Conservation (phyloP, 2,329 filamentous ascomycete species). For the Aureobasidium sp. region DNA sequence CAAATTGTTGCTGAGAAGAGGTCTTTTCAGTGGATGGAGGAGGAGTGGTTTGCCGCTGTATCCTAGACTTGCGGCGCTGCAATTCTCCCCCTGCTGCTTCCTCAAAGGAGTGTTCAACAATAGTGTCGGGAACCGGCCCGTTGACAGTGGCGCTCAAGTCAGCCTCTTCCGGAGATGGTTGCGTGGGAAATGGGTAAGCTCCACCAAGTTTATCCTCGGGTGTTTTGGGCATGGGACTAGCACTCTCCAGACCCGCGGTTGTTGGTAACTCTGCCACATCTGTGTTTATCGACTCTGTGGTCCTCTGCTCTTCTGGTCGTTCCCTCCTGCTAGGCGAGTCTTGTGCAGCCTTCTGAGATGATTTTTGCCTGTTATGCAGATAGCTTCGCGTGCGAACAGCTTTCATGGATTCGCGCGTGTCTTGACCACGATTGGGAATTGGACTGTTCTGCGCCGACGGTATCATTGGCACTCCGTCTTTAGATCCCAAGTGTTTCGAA, state of each 20-base stretch:
- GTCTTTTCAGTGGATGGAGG: constrained; percentile 3
- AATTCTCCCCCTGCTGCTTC: neutral
- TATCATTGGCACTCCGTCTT: constrained; percentile 78
- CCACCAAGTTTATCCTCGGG: constrained; percentile 57
- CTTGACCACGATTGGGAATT: constrained; percentile 76
- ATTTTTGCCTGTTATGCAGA: constrained; percentile 46
- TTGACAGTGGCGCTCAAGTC: constrained; percentile 28
- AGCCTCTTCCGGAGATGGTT: neutral
- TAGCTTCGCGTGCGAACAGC: constrained; percentile 56
- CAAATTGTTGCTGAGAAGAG: constrained; percentile 30
- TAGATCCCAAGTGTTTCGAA: constrained; percentile 80
- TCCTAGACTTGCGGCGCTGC: constrained; percentile 14
- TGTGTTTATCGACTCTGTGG: constrained; percentile 56
- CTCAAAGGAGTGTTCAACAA: constrained; percentile 5
- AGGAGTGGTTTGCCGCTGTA: neutral
- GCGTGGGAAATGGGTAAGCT: constrained; percentile 25
- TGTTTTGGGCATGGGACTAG: constrained; percentile 47
- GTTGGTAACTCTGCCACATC: constrained; percentile 31
- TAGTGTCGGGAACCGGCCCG: constrained; percentile 29
- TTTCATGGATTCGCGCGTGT: constrained; percentile 77
- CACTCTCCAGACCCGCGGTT: constrained; percentile 21
- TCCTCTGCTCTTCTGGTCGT: constrained; percentile 40
- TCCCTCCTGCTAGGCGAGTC: constrained; percentile 55
- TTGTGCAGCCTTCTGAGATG: constrained; percentile 40
- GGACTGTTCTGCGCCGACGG: constrained; percentile 71